Percentiles rank a stretch among this genome's conserved stretches.
phyloP scores from a whole-genome alignment of 2,329 filamentous ascomycete species.

The Pseudocercospora eumusae region DNA sequence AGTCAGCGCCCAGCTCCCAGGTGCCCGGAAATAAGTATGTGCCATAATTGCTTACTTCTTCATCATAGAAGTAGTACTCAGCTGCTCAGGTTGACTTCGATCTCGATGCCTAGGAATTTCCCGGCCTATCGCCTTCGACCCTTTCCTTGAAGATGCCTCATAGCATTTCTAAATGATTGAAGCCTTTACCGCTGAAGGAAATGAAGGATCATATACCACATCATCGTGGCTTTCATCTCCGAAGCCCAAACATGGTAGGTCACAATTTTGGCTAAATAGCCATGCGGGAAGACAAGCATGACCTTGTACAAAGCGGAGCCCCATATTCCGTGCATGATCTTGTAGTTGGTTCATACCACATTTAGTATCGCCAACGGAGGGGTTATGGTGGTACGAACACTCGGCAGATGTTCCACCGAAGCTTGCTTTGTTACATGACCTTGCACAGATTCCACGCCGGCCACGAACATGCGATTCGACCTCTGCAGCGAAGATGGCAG shows the following conservation, averaged over 20 bases:
- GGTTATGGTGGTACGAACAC: neutral
- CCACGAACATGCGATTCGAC: neutral
- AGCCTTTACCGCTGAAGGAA: neutral
- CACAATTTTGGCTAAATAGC: conserved; percentile 1
- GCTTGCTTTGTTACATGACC: conserved; percentile 6
- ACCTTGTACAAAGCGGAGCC: conserved; percentile 8
- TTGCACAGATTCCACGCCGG: neutral
- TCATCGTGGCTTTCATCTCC: neutral
- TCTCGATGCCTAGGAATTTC: neutral
- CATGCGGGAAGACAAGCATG: conserved; percentile 7
- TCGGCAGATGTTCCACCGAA: conserved; percentile 5
- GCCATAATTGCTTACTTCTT: neutral
- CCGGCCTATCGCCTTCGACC: neutral
- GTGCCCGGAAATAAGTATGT: neutral
- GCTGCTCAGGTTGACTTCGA: neutral
- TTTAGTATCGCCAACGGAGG: conserved; percentile 6
- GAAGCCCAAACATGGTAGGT: neutral
- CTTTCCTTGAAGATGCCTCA: neutral
- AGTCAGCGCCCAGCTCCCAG: neutral
- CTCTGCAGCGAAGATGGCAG: neutral
- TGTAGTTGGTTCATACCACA: neutral
- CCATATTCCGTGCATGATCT: neutral
- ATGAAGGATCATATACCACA: neutral
- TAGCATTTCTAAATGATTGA: neutral
- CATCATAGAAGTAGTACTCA: neutral